These are phyloP conservation scores for Pichia sp. DNA, from an alignment of 1,139 yeast genomes.

Conservation along the genomic window DNA sequence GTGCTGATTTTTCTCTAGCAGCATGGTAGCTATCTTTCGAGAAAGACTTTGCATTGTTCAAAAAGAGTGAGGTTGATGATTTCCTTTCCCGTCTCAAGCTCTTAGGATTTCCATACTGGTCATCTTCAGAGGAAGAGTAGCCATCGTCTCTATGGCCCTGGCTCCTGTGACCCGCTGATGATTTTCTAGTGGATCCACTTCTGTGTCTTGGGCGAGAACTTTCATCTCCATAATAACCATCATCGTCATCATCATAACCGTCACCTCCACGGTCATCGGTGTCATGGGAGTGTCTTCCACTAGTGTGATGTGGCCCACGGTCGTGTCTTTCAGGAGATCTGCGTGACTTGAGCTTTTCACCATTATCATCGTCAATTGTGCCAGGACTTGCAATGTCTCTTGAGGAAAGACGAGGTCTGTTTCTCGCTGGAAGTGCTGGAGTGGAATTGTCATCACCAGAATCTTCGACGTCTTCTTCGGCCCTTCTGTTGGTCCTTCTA, in stretches of 20 bases:
- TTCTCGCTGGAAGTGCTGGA: background rate
- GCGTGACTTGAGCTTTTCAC: background rate
- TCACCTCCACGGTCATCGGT: background rate
- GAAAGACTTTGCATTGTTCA: conserved; percentile 13
- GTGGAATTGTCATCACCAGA: background rate
- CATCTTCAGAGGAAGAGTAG: background rate
- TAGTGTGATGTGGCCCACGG: background rate
- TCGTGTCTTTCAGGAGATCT: background rate
- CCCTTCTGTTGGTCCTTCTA: background rate
- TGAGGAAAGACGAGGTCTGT: background rate
- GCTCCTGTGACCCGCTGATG: background rate
- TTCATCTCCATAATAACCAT: background rate
- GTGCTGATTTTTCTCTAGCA: conserved; percentile 17
- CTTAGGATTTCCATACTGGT: conserved; percentile 4
- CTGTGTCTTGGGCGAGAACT: background rate
- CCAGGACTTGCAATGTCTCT: background rate
- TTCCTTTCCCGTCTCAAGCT: background rate
- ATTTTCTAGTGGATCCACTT: background rate
- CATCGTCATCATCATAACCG: background rate
- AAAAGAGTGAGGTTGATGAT: conserved; percentile 13
- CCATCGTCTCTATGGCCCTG: background rate
- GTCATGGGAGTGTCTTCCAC: background rate
- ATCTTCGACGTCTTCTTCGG: background rate
- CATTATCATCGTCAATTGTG: background rate
- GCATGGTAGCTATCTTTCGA: conserved; percentile 15